Evolutionary conservation across 2,329 filamentous ascomycete species (phyloP).

Genomic region (Fusarium torulosum): DNA sequence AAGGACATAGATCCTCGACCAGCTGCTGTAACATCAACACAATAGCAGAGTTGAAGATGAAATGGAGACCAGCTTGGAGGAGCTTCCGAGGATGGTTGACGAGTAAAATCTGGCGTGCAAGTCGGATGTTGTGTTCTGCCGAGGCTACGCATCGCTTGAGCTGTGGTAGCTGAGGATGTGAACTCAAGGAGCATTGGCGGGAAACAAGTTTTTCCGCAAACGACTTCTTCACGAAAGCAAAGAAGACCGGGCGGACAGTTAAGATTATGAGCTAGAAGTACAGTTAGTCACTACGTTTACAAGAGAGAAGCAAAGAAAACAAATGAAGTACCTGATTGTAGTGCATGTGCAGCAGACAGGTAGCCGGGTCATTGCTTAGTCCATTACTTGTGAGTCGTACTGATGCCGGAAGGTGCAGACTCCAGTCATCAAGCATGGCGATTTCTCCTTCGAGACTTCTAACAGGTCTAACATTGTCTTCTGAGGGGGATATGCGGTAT

Average conservation of each 20-base stretch:
- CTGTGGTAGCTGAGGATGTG: slow-evolving; percentile 46
- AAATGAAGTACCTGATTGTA: slow-evolving; percentile 55
- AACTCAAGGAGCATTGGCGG: slow-evolving; percentile 43
- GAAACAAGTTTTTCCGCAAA: slow-evolving; percentile 57
- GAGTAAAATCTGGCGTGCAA: slow-evolving; percentile 57
- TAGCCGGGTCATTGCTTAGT: slow-evolving; percentile 57
- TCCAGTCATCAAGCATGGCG: slow-evolving; percentile 59
- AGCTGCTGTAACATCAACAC: slow-evolving; percentile 62
- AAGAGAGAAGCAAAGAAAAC: too few relatives aligned
- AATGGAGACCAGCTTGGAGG: slow-evolving; percentile 60
- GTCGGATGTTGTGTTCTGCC: slow-evolving; percentile 60
- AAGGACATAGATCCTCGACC: slow-evolving; percentile 50
- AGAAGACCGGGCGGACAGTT: slow-evolving; percentile 61
- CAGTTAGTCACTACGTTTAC: neutral
- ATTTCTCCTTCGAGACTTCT: slow-evolving; percentile 57
- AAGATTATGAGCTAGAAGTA: slow-evolving; percentile 59
- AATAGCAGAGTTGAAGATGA: slow-evolving; percentile 64
- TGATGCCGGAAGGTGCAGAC: slow-evolving; percentile 52
- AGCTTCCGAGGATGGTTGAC: slow-evolving; percentile 56
- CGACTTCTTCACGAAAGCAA: slow-evolving; percentile 61
- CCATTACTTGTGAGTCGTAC: slow-evolving; percentile 55
- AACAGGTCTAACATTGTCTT: slow-evolving; percentile 43
- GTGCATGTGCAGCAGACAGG: slow-evolving; percentile 62
- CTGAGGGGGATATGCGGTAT: slow-evolving; percentile 56
- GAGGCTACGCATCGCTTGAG: slow-evolving; percentile 58